Conservation (phyloP, 495 filamentous ascomycete genomes). For the Xylaria nigripes region DNA sequence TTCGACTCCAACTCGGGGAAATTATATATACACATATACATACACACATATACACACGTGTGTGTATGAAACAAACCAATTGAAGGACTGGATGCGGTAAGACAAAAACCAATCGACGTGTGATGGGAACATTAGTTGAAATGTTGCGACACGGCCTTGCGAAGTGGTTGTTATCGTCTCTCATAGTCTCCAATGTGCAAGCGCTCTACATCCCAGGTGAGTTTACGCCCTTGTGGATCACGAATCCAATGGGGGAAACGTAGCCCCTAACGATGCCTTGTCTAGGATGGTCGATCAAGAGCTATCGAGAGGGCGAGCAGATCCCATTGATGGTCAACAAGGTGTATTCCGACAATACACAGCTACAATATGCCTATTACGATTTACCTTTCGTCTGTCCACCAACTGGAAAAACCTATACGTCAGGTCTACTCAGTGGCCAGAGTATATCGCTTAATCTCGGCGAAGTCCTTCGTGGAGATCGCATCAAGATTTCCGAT, state of each 20-base stretch:
- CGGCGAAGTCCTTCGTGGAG: constrained; percentile 87
- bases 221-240: neutral
- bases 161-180: constrained; percentile 22
- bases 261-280: constrained; percentile 10
- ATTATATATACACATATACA: neutral
- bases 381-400: constrained; percentile 90
- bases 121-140: constrained; percentile 22
- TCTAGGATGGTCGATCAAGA: constrained; percentile 67
- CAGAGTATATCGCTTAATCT: constrained; percentile 79
- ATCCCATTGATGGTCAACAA: constrained; percentile 93
- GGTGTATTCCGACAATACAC: constrained; percentile 85
- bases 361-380: constrained; percentile 89
- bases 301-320: constrained; percentile 68
- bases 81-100: neutral
- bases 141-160: constrained; percentile 16
- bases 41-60: no score
- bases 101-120: neutral
- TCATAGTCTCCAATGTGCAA: constrained; percentile 30
- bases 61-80: neutral
- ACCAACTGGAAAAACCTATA: constrained; percentile 60
- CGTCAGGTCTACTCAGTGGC: constrained; percentile 66
- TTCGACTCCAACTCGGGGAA: neutral
- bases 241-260: neutral
- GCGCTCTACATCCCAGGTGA: constrained; percentile 78
- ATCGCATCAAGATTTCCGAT: constrained; percentile 83